These are phyloP conservation scores for Cryptosporidium muris DNA, from an alignment of 169 alveolate genomes.

Conservation along the genomic window DNA sequence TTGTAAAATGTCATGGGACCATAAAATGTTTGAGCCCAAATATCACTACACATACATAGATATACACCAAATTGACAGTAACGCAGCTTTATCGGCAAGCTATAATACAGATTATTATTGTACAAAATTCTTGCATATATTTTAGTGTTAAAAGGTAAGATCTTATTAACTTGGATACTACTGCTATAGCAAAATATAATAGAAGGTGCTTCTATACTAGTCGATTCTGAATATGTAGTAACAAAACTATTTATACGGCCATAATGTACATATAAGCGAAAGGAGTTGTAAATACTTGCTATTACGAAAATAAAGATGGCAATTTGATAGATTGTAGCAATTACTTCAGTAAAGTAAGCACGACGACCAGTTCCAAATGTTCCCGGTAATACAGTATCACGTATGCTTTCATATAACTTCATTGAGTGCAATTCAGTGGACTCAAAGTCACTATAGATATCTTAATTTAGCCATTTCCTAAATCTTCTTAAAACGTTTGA, in stretches of 20 bases:
- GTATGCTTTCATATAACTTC: background rate
- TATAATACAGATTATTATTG: constrained; percentile 29
- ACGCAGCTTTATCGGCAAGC: constrained; percentile 23
- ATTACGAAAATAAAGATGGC: constrained; percentile 20
- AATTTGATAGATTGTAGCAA: constrained; percentile 57
- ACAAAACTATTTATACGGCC: constrained; percentile 62
- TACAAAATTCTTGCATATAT: constrained; percentile 32
- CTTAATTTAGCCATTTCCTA: background rate
- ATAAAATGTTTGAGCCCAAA: constrained; percentile 53
- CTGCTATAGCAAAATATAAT: constrained; percentile 34
- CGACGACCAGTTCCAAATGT: constrained; percentile 62
- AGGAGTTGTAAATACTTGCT: constrained; percentile 57
- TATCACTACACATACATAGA: constrained; percentile 41
- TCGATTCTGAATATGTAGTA: constrained; percentile 64
- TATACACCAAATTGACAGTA: constrained; percentile 30
- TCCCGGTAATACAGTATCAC: constrained; percentile 61
- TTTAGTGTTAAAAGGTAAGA: constrained; percentile 2
- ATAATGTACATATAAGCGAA: constrained; percentile 40
- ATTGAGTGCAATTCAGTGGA: background rate
- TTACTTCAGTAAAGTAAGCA: constrained; percentile 40
- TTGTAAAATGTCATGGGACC: background rate
- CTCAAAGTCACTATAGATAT: background rate
- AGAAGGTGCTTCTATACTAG: constrained; percentile 54
- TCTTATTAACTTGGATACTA: constrained; percentile 6
- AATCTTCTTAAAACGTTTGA: no score